Conservation (phyloP, 2,329 filamentous ascomycete species). For the Aspergillus sp. region DNA sequence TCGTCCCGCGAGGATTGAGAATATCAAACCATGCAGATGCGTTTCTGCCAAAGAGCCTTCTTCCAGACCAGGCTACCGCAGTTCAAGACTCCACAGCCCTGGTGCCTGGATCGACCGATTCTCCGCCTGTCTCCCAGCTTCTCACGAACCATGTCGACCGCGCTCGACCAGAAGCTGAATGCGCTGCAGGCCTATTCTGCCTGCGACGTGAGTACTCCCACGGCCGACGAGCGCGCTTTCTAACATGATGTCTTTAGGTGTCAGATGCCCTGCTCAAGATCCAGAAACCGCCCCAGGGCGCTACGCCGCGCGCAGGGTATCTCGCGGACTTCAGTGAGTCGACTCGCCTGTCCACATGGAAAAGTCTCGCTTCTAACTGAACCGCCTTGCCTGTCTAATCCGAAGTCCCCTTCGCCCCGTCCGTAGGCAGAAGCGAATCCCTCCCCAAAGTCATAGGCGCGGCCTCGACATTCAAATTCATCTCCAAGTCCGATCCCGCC, state of each 20-base stretch:
- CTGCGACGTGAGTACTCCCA: constrained; percentile 31
- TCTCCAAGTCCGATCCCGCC: constrained; percentile 44
- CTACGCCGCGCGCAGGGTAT: constrained; percentile 55
- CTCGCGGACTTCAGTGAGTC: constrained; percentile 51
- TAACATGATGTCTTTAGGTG: constrained; percentile 44
- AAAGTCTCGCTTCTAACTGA: constrained; percentile 5
- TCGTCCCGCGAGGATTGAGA: too few species aligned
- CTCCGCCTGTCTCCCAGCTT: too few species aligned
- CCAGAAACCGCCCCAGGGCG: constrained; percentile 32
- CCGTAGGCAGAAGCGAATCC: constrained; percentile 17
- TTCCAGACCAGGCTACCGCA: too few species aligned
- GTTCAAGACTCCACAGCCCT: too few species aligned
- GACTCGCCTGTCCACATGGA: constrained; percentile 1
- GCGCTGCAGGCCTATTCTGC: constrained; percentile 30
- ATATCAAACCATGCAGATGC: too few species aligned
- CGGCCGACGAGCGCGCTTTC: too few species aligned
- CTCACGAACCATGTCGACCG: constrained; percentile 21
- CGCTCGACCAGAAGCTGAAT: constrained; percentile 27
- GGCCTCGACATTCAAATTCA: constrained; percentile 44
- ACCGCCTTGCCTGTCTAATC: background rate
- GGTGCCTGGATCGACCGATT: too few species aligned
- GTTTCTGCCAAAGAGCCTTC: too few species aligned
- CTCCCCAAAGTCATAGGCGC: constrained; percentile 32
- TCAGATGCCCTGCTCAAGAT: constrained; percentile 66
- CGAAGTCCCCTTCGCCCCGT: constrained; percentile 27